phyloP scores from a whole-genome alignment of 202 grass and related monocot species.

The Zizania palustris region DNA sequence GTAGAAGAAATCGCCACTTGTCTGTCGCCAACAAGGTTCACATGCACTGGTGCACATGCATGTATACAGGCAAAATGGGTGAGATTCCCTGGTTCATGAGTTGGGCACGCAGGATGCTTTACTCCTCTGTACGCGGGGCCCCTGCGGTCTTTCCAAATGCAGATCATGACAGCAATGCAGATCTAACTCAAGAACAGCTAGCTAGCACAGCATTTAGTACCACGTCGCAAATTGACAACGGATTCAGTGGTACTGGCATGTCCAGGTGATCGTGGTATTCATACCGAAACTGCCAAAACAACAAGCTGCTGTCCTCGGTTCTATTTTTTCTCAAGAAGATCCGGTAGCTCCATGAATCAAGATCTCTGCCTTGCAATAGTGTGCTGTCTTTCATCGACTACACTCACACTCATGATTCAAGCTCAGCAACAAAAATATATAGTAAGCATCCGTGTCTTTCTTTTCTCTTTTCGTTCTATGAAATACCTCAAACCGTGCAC shows the following conservation, averaged over 20 bases:
- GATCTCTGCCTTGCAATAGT: not conserved
- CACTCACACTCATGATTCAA: not conserved
- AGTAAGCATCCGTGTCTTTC: not conserved
- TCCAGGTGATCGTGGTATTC: not conserved
- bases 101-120: slow-evolving; percentile 15
- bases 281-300: not conserved
- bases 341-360: not conserved
- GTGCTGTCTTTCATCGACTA: not conserved
- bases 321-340: not conserved
- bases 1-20: not conserved
- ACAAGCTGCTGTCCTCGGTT: not conserved
- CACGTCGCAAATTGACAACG: not conserved
- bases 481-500: not conserved
- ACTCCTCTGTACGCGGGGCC: slow-evolving; percentile 27
- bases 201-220: not conserved
- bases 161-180: slow-evolving; percentile 23
- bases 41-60: slow-evolving; percentile 17
- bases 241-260: not conserved
- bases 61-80: not conserved
- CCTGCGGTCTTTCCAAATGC: slow-evolving; percentile 29
- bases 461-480: not conserved
- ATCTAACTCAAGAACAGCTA: slow-evolving; percentile 19
- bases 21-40: slow-evolving; percentile 27
- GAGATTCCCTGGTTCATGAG: not conserved
- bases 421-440: not conserved